Evolutionary conservation across 768 basidiomycete species (phyloP).

Genomic region (Kwoniella europaea): DNA sequence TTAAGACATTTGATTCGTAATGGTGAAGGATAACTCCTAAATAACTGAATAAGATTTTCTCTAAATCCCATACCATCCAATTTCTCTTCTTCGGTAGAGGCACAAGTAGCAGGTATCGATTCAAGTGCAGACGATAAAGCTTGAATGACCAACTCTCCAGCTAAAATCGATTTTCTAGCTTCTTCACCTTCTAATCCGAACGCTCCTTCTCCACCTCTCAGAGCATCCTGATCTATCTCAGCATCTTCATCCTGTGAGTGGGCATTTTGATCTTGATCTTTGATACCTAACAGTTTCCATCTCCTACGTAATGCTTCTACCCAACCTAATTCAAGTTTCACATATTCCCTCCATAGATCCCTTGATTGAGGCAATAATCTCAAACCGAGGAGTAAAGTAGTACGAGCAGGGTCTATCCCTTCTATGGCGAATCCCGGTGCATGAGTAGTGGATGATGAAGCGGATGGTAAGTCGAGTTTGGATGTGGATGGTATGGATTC

Average conservation of each 20-base stretch:
- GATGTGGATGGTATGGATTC: constrained; percentile 45
- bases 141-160: constrained; percentile 34
- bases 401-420: constrained; percentile 68
- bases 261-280: constrained; percentile 35
- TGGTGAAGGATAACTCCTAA: constrained; percentile 56
- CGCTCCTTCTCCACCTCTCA: constrained; percentile 76
- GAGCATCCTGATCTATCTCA: constrained; percentile 62
- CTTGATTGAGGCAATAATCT: constrained; percentile 73
- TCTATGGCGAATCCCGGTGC: constrained; percentile 53
- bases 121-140: constrained; percentile 33
- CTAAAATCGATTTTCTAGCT: constrained; percentile 50
- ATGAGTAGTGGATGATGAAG: constrained; percentile 21
- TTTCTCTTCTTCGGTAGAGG: constrained; percentile 17
- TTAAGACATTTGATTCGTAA: constrained; percentile 44
- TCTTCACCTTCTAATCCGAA: constrained; percentile 53
- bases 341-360: constrained; percentile 86
- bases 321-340: constrained; percentile 86
- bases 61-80: constrained; percentile 60
- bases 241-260: not conserved
- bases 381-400: constrained; percentile 81
- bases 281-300: constrained; percentile 79
- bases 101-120: constrained; percentile 22
- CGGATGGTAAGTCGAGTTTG: constrained; percentile 34
- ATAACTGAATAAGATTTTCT: constrained; percentile 38
- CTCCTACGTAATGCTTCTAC: constrained; percentile 77